Conservation (phyloP, 2,329 filamentous ascomycete species). For the Pyricularia sp. region DNA sequence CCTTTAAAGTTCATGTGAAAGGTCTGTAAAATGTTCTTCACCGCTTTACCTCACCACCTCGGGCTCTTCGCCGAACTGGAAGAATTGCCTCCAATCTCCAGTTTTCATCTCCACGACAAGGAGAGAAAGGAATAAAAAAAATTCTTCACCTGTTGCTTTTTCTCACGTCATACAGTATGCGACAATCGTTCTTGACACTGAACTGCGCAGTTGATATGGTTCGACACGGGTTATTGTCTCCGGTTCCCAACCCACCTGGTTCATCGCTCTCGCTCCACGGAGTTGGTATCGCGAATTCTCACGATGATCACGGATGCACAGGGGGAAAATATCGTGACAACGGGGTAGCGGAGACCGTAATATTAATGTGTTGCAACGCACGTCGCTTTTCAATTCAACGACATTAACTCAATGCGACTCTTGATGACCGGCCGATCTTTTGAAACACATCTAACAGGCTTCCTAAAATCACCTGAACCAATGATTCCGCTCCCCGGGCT, state of each 20-base stretch:
- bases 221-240: not conserved
- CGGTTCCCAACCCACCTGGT: not conserved
- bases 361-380: not conserved
- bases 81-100: not conserved
- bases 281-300: not conserved
- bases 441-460: not conserved
- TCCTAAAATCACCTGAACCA: not conserved
- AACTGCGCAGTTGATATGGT: not conserved
- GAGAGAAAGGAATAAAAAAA: not conserved
- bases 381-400: not conserved
- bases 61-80: not conserved
- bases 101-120: not conserved
- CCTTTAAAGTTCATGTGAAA: not conserved
- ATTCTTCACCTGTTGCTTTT: not conserved
- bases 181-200: not conserved
- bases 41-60: not conserved
- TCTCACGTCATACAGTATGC: not conserved
- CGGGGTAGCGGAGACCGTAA: not conserved
- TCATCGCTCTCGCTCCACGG: not conserved
- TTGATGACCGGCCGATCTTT: not conserved
- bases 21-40: not conserved
- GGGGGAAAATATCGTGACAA: not conserved
- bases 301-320: not conserved
- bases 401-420: not conserved
- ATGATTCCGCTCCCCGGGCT: not conserved